phyloP scores from a whole-genome alignment of 2,329 filamentous ascomycete species.

The Elsinoe perseae region DNA sequence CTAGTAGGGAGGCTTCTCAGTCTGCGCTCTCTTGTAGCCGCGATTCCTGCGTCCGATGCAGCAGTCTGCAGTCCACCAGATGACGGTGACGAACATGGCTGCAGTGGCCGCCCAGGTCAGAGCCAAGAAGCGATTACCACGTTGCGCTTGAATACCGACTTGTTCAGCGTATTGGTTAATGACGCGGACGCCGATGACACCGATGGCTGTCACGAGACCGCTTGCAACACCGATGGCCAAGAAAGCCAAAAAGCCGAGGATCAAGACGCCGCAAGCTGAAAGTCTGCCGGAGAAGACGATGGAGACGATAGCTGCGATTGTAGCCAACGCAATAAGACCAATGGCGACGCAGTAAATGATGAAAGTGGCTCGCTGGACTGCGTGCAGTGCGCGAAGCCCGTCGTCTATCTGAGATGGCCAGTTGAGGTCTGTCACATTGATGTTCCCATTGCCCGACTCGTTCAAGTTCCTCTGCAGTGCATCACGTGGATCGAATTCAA shows the following conservation, averaged over 20 bases:
- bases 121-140: conserved; percentile 48
- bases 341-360: conserved; percentile 54
- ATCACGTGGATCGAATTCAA: conserved; percentile 49
- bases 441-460: conserved; percentile 32
- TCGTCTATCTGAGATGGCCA: conserved; percentile 52
- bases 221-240: conserved; percentile 61
- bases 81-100: conserved; percentile 8
- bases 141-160: conserved; percentile 43
- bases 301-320: conserved; percentile 41
- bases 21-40: background rate
- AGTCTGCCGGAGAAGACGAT: conserved; percentile 40
- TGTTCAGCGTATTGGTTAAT: conserved; percentile 48
- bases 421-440: conserved; percentile 46
- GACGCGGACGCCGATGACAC: conserved; percentile 44
- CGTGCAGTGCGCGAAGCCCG: conserved; percentile 44
- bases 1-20: conserved; percentile 12
- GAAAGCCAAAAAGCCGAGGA: conserved; percentile 46
- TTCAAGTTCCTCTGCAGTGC: conserved; percentile 45
- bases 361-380: conserved; percentile 47
- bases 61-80: conserved; percentile 14
- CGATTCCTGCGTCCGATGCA: conserved; percentile 3
- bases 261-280: conserved; percentile 44
- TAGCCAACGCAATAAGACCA: conserved; percentile 43
- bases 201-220: conserved; percentile 61
- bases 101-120: conserved; percentile 53